phyloP scores from a whole-genome alignment of 768 basidiomycete genomes.

The Clitopilus hobsonii region DNA sequence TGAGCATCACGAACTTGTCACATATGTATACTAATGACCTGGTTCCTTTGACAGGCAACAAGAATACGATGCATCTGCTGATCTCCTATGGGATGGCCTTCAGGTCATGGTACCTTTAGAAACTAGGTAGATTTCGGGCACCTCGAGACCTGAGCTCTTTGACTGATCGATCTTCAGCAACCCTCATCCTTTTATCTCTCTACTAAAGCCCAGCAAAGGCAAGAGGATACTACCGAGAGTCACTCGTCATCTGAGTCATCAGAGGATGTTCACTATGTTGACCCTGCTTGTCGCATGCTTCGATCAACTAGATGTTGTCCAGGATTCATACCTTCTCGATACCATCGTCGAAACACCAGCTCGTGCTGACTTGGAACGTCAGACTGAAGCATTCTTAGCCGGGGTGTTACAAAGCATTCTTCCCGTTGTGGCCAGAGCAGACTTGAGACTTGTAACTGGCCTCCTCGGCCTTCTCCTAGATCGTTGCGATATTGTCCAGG shows the following conservation, averaged over 20 bases:
- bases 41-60: slow-evolving; percentile 39
- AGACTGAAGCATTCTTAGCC: slow-evolving; percentile 85
- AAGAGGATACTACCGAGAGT: slow-evolving; percentile 89
- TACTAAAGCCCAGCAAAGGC: slow-evolving; percentile 85
- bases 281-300: slow-evolving; percentile 94
- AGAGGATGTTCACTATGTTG: slow-evolving; percentile 80
- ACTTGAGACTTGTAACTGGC: slow-evolving; percentile 79
- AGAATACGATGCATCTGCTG: slow-evolving; percentile 53
- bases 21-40: background rate
- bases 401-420: slow-evolving; percentile 86
- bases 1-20: slow-evolving; percentile 20
- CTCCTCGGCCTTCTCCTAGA: slow-evolving; percentile 80
- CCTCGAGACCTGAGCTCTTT: too few relatives aligned
- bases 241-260: slow-evolving; percentile 73
- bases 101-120: slow-evolving; percentile 90
- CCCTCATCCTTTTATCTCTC: slow-evolving; percentile 95
- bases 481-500: slow-evolving; percentile 64
- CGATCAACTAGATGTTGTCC: slow-evolving; percentile 88
- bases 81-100: slow-evolving; percentile 75
- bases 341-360: slow-evolving; percentile 55
- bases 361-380: slow-evolving; percentile 71
- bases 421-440: slow-evolving; percentile 73
- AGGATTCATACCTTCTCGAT: slow-evolving; percentile 70
- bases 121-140: too few relatives aligned
- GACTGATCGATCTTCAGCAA: slow-evolving; percentile 41